Conservation (phyloP, 306 rosid genomes). For the Fagus sylvatica region DNA sequence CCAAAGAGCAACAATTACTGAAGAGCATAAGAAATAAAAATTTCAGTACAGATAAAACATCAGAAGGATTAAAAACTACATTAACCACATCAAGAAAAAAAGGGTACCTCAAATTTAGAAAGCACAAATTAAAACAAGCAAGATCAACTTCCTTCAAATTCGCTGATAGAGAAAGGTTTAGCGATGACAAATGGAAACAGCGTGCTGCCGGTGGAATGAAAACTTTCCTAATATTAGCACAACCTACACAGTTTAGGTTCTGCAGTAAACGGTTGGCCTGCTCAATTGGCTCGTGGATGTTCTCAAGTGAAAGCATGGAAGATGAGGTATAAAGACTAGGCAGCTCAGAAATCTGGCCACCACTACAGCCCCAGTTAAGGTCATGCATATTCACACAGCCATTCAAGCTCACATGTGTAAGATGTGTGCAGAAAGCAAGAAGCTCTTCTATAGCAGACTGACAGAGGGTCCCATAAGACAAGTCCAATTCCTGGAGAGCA, state of each 20-base stretch:
- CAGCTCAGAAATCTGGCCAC: conserved; percentile 35
- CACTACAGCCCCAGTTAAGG: conserved; percentile 75
- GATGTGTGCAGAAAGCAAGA: conserved; percentile 85
- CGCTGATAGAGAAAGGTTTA: conserved; percentile 82
- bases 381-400: conserved; percentile 98
- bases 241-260: conserved; percentile 92
- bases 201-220: conserved; percentile 80
- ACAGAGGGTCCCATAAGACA: conserved; percentile 89
- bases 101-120: conserved; percentile 83
- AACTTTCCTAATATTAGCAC: conserved; percentile 88
- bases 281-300: conserved; percentile 42
- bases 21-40: conserved; percentile 16
- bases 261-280: conserved; percentile 73
- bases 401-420: conserved; percentile 93
- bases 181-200: conserved; percentile 58
- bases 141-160: conserved; percentile 90
- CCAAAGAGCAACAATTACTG: conserved; percentile 88
- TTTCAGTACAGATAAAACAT: conserved; percentile 10
- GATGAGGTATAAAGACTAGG: conserved; percentile 35
- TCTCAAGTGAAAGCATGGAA: conserved; percentile 36
- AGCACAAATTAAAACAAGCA: conserved; percentile 81
- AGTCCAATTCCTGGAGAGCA: conserved; percentile 87
- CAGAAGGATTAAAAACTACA: conserved; percentile 17
- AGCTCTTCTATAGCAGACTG: conserved; percentile 97
- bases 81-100: not conserved